Evolutionary conservation across 805 yeast genomes (phyloP), one percentile per base, ranked within the genome.

Genomic region (Barnettozyma botsteinii): DNA sequence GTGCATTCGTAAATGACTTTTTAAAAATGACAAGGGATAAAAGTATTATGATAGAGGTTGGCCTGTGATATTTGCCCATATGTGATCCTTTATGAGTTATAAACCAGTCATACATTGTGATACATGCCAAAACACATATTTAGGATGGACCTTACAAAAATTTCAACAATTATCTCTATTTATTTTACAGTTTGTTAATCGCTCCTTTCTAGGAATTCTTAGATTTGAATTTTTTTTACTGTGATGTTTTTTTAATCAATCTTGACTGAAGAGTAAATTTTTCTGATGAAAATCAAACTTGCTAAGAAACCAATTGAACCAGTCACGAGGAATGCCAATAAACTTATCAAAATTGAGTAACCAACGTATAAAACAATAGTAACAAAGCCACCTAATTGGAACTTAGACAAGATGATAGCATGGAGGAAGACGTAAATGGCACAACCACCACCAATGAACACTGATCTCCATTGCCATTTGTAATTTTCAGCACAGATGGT

Each of bases 381-480:
- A 4, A 84, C 72, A 42, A 85, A 68, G 5, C 88, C 94, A 31
- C 80, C 84, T 35, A 89, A 66, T 44, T 71, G 72, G 45, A 84
- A 80, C 47, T 75, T 78, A 19, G 87, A 74, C 54, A 91, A 73
- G 49, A 83, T 67, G 43, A 88, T 66, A 3, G 97, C 80, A 62
- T 93, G 96, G 35, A 86, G 50, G 64, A 88, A 86, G 31, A 89
- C 81, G 60, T 91, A 93, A 39, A 81, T 51, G 0, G 95, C 74
- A 59, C 95, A 82, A 24, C 97, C 94, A 31, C 96, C 97, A 21
- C 95, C 85, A 44, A 87, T 75, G 54, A 83, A 76, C 52, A 85
- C 65, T 4, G 95, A 77, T 61, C 89, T 79, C 98, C 98, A 93
- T 59, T 91, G 97, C 98, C 98, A 93, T 61, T 80, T 79, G 70